Percentiles rank a stretch among this genome's conserved stretches.
Evolutionary conservation across 108 stramenopile species (phyloP).

Genomic region (Craspedostauros australis): DNA sequence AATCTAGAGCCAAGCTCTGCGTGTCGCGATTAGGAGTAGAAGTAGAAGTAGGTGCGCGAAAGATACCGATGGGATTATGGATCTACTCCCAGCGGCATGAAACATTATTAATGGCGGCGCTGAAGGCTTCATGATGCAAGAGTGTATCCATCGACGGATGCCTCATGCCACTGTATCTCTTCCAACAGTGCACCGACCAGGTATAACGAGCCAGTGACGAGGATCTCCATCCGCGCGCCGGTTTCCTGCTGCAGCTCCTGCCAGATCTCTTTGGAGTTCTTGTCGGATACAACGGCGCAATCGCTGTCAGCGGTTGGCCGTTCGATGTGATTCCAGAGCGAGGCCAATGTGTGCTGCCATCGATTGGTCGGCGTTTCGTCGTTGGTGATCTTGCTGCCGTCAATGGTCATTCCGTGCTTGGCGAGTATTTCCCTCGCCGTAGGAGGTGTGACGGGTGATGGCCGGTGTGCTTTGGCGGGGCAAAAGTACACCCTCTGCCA

Average conservation of each 20-base stretch:
- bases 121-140: too few species aligned
- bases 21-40: too few species aligned
- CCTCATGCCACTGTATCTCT: slow-evolving; percentile 46
- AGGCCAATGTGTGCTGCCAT: slow-evolving; percentile 52
- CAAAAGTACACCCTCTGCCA: slow-evolving; percentile 67
- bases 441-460: slow-evolving; percentile 49
- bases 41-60: too few species aligned
- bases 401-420: slow-evolving; percentile 17
- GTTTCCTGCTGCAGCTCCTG: slow-evolving; percentile 5
- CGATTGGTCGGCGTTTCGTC: slow-evolving; percentile 1
- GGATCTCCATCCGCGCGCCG: slow-evolving; percentile 32
- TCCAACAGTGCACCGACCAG: slow-evolving; percentile 62
- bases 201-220: slow-evolving; percentile 76
- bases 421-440: slow-evolving; percentile 38
- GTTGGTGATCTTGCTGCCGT: background rate
- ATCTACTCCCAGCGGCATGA: too few species aligned
- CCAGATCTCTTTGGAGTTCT: slow-evolving; percentile 6
- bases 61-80: too few species aligned
- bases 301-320: background rate
- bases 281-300: slow-evolving; percentile 6
- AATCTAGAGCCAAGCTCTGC: too few species aligned
- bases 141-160: too few species aligned
- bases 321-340: slow-evolving; percentile 31
- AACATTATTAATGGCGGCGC: too few species aligned
- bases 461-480: slow-evolving; percentile 48